Percentiles rank a stretch among this genome's conserved stretches.
Conservation (phyloP, 345 rosid species). For the Arabidopsis suecica region DNA sequence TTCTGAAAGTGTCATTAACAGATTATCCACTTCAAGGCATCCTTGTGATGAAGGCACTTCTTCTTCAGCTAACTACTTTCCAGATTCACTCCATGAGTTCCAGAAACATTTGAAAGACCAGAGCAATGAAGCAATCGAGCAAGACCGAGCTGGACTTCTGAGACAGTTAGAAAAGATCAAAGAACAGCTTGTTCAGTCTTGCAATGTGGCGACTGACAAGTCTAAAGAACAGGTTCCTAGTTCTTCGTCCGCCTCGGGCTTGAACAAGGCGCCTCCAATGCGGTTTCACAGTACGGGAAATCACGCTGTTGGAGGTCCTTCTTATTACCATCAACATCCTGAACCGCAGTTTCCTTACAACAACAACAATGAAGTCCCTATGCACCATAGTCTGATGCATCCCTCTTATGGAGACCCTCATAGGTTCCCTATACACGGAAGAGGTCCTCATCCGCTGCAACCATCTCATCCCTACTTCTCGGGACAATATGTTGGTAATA, state of each 20-base stretch:
- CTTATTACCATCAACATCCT: conserved; percentile 57
- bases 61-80: conserved; percentile 45
- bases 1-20: conserved; percentile 50
- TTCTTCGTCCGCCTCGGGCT: conserved; percentile 47
- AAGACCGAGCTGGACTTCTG: conserved; percentile 79
- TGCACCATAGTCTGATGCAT: conserved; percentile 49
- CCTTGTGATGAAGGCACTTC: conserved; percentile 42
- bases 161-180: conserved; percentile 90
- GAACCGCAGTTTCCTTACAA: conserved; percentile 56
- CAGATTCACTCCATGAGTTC: conserved; percentile 44
- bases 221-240: conserved; percentile 59
- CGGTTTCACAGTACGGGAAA: conserved; percentile 58
- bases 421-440: conserved; percentile 57
- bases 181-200: conserved; percentile 72
- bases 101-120: conserved; percentile 37
- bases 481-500: conserved; percentile 57
- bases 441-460: conserved; percentile 48
- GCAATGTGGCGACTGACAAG: conserved; percentile 37
- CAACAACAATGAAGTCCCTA: conserved; percentile 50
- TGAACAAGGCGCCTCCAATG: conserved; percentile 51
- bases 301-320: conserved; percentile 49
- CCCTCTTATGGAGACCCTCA: conserved; percentile 58
- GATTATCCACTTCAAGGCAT: conserved; percentile 52
- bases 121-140: conserved; percentile 51
- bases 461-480: conserved; percentile 59